A percentile compares a stretch with the other conserved stretches of the same genome.
phyloP scores from a whole-genome alignment of 306 rosid genomes.

The Castanospermum australe region DNA sequence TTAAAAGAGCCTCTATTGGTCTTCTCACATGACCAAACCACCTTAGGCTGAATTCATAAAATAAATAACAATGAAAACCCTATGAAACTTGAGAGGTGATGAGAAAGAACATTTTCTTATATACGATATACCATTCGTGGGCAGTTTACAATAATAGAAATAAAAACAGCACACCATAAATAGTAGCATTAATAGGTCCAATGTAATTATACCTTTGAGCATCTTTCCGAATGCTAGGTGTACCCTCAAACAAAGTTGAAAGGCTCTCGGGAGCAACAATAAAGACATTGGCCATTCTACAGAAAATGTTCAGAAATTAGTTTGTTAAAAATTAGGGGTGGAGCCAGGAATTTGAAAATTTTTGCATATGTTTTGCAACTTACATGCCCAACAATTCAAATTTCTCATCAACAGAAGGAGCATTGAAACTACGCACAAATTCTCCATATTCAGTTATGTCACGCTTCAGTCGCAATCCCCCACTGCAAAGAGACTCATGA shows the following conservation, averaged over 20 bases:
- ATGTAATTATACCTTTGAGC: slow-evolving; percentile 70
- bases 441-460: slow-evolving; percentile 99
- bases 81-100: background rate
- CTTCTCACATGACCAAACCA: background rate
- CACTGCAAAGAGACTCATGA: slow-evolving; percentile 48
- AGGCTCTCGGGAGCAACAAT: slow-evolving; percentile 99
- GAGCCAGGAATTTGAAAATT: background rate
- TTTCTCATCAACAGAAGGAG: slow-evolving; percentile 82
- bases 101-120: background rate
- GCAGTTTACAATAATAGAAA: background rate
- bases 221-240: slow-evolving; percentile 96
- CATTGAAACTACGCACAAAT: slow-evolving; percentile 91
- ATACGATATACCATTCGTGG: background rate
- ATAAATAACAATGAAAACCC: background rate
- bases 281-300: slow-evolving; percentile 96
- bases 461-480: slow-evolving; percentile 96
- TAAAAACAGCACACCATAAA: background rate
- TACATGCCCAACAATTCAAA: slow-evolving; percentile 98
- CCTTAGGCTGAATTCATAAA: background rate
- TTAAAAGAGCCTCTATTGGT: background rate
- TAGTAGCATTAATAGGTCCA: background rate
- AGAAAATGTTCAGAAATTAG: slow-evolving; percentile 34
- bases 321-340: background rate
- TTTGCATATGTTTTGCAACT: slow-evolving; percentile 35
- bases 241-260: slow-evolving; percentile 87